Evolutionary conservation across 495 filamentous ascomycete species (phyloP).

Genomic region (Hypoxylon cercidicola): DNA sequence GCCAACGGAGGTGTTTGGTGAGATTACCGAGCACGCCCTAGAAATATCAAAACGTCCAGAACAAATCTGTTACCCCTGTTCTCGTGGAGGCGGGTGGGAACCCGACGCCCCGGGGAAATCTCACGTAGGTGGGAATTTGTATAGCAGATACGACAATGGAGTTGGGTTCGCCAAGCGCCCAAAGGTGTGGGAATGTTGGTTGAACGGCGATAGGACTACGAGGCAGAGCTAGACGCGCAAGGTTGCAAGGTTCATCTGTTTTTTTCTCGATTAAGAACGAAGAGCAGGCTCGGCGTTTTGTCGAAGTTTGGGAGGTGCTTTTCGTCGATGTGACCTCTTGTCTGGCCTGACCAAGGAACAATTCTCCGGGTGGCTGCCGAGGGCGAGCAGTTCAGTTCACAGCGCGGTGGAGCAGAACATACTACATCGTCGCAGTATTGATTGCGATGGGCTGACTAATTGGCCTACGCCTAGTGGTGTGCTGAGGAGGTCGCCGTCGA

Average conservation of each 20-base stretch:
- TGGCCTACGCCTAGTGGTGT: not conserved
- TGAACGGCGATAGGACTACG: not conserved
- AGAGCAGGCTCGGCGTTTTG: constrained; percentile 26
- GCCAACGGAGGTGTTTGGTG: not conserved
- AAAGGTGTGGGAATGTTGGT: not conserved
- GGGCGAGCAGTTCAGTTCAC: not conserved
- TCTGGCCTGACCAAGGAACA: constrained; percentile 7
- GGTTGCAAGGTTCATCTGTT: not conserved
- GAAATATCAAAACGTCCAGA: not conserved
- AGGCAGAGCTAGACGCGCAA: not conserved
- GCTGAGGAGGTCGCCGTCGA: not conserved
- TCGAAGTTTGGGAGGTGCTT: constrained; percentile 35
- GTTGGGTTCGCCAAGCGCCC: not conserved
- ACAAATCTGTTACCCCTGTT: not conserved
- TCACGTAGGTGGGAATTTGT: constrained; percentile 6
- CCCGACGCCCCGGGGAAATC: not conserved
- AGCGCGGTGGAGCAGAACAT: not conserved
- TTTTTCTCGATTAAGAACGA: no score
- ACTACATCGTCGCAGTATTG: not conserved
- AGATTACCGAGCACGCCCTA: not conserved
- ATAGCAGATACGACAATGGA: not conserved
- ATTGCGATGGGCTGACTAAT: constrained; percentile 2
- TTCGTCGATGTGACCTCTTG: constrained; percentile 32
- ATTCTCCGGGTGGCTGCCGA: constrained; percentile 26
- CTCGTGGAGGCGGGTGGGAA: not conserved